Conservation (phyloP, 306 rosid species). For the Pueraria montana region DNA sequence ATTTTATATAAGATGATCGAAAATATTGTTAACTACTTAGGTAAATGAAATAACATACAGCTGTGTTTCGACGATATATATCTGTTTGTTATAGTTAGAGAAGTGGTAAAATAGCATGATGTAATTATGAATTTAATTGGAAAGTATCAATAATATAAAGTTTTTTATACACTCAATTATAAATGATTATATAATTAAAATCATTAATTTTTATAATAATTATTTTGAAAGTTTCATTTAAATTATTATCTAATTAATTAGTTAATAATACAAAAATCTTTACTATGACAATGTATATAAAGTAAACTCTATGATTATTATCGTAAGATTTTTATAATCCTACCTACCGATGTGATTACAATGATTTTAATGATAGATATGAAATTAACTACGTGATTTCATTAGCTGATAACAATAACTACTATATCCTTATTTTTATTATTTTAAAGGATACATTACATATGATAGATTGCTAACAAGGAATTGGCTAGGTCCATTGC, state of each 20-base stretch:
- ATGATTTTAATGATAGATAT: neutral
- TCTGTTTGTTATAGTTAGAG: too few species aligned
- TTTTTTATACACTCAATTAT: neutral
- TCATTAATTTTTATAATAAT: too few species aligned
- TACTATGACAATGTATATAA: too few species aligned
- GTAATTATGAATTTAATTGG: neutral
- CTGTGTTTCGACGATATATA: neutral
- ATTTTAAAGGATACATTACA: too few species aligned
- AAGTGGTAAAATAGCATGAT: neutral
- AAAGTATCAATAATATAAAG: too few species aligned
- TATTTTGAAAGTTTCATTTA: too few species aligned
- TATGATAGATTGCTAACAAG: too few species aligned
- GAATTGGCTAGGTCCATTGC: constrained; percentile 2
- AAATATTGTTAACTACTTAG: neutral
- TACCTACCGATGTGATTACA: neutral
- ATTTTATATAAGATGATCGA: too few species aligned
- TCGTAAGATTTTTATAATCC: neutral
- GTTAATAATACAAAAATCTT: neutral
- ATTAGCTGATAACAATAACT: neutral
- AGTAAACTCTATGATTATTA: neutral
- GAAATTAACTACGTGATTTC: neutral
- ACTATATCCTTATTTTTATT: too few species aligned
- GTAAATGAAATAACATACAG: constrained; percentile 4
- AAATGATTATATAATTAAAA: too few species aligned
- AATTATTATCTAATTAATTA: too few species aligned